phyloP scores from a whole-genome alignment of 352 stramenopile species.

The Thalassiosira ordinaria region DNA sequence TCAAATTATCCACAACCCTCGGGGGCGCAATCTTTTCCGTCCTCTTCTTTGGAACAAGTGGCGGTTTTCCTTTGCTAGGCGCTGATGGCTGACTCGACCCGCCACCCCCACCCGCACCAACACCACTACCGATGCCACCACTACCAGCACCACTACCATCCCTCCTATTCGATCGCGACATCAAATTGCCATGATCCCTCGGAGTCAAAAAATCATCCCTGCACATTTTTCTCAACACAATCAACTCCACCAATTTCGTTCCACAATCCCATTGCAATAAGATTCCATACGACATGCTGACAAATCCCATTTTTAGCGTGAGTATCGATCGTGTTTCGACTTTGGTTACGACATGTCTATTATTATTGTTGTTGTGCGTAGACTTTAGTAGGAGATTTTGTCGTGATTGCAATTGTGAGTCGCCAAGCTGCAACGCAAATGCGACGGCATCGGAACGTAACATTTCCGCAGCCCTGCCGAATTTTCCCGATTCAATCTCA shows the following conservation, averaged over 20 bases:
- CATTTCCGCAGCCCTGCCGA: slow-evolving; percentile 51
- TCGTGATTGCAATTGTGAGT: no score
- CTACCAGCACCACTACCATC: no score
- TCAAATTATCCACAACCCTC: no score
- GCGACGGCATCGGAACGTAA: slow-evolving; percentile 46
- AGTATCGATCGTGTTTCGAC: slow-evolving; percentile 79
- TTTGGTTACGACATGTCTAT: background rate
- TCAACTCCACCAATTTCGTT: slow-evolving; percentile 63
- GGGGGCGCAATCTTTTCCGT: no score
- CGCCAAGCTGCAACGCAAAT: slow-evolving; percentile 21
- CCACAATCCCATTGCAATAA: slow-evolving; percentile 74
- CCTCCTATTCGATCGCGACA: no score
- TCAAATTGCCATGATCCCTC: no score
- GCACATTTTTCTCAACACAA: slow-evolving; percentile 82
- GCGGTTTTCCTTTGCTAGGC: no score
- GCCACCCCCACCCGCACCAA: background rate
- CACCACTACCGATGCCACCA: background rate
- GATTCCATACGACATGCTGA: slow-evolving; percentile 81
- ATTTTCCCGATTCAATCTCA: slow-evolving; percentile 59
- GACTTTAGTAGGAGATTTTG: no score
- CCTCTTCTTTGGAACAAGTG: no score
- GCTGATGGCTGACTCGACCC: no score
- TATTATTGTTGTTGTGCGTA: no score
- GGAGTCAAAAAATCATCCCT: slow-evolving; percentile 75
- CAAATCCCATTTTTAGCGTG: slow-evolving; percentile 77